phyloP scores from a whole-genome alignment of 1,284 basidiomycete genomes.

The Gomphus bonarii region DNA sequence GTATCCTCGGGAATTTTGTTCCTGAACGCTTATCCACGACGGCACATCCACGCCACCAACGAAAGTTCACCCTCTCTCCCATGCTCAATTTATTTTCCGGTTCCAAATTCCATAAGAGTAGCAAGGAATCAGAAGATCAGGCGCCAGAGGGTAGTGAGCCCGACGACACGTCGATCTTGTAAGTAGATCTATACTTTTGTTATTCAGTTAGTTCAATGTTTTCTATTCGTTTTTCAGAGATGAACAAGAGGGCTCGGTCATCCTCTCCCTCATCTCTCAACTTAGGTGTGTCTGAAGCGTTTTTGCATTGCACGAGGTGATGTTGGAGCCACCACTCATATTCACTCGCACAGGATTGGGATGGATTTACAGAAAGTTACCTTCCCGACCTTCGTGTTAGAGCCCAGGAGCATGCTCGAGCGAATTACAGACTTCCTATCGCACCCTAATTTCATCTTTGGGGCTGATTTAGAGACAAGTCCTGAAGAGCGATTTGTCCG shows the following conservation, averaged over 20 bases:
- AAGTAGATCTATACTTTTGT: constrained; percentile 27
- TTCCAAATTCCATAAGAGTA: constrained; percentile 2
- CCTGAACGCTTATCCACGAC: neutral
- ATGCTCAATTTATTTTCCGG: constrained; percentile 9
- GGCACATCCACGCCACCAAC: neutral
- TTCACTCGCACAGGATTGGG: constrained; percentile 54
- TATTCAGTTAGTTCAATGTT: constrained; percentile 18
- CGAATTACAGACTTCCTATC: constrained; percentile 99
- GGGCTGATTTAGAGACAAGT: constrained; percentile 66
- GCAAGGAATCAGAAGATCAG: constrained; percentile 44
- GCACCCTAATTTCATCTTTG: constrained; percentile 96
- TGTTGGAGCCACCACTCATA: neutral
- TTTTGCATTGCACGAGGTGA: neutral
- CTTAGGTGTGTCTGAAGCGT: constrained; percentile 43
- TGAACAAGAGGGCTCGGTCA: constrained; percentile 75
- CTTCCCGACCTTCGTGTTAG: constrained; percentile 89
- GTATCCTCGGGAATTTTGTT: neutral
- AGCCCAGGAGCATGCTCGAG: constrained; percentile 89
- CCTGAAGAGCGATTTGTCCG: constrained; percentile 88
- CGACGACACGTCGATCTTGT: constrained; percentile 79
- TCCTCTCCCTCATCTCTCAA: constrained; percentile 73
- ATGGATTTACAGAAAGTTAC: constrained; percentile 96
- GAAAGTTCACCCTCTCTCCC: neutral
- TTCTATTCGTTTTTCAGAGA: constrained; percentile 34
- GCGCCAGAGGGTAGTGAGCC: constrained; percentile 69